Evolutionary conservation across 2,329 filamentous ascomycete species (phyloP).

Genomic region (Aspergillus latus): DNA sequence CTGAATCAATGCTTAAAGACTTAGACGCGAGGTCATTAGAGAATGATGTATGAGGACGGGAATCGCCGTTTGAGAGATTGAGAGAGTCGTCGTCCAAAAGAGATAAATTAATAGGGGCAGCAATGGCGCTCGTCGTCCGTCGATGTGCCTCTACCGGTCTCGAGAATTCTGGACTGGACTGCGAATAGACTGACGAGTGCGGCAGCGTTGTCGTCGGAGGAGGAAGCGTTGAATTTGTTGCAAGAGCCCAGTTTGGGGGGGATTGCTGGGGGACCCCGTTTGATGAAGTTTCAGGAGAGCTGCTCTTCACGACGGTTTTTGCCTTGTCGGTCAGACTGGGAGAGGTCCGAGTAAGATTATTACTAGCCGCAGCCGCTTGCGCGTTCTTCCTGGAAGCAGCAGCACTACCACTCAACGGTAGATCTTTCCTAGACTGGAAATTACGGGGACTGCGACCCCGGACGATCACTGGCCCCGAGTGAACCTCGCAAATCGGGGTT

Average conservation of each 20-base stretch:
- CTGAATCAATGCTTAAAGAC: slow-evolving; percentile 30
- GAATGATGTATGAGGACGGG: slow-evolving; percentile 23
- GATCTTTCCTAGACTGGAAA: slow-evolving; percentile 91
- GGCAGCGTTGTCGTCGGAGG: slow-evolving; percentile 20
- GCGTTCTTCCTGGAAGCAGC: slow-evolving; percentile 75
- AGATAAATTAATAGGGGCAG: slow-evolving; percentile 55
- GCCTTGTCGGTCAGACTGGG: slow-evolving; percentile 30
- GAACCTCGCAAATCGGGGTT: slow-evolving; percentile 76
- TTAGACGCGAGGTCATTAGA: slow-evolving; percentile 30
- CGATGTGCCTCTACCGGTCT: slow-evolving; percentile 42
- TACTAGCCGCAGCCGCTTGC: slow-evolving; percentile 33
- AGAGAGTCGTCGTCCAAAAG: slow-evolving; percentile 59
- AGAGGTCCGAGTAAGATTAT: slow-evolving; percentile 33
- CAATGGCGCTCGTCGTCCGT: slow-evolving; percentile 33
- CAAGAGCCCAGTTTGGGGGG: slow-evolving; percentile 38
- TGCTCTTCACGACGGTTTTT: slow-evolving; percentile 34
- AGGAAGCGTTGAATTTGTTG: slow-evolving; percentile 21
- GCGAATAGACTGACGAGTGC: slow-evolving; percentile 46
- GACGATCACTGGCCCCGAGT: slow-evolving; percentile 89
- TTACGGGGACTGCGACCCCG: slow-evolving; percentile 90
- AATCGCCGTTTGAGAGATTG: slow-evolving; percentile 35
- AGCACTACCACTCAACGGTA: slow-evolving; percentile 77
- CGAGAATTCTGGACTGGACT: slow-evolving; percentile 55
- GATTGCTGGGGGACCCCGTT: slow-evolving; percentile 27
- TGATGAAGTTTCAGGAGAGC: slow-evolving; percentile 35